Percentiles rank a stretch among this genome's conserved stretches.
phyloP scores from a whole-genome alignment of 352 stramenopile genomes.

The Phytophthora sansomeana region DNA sequence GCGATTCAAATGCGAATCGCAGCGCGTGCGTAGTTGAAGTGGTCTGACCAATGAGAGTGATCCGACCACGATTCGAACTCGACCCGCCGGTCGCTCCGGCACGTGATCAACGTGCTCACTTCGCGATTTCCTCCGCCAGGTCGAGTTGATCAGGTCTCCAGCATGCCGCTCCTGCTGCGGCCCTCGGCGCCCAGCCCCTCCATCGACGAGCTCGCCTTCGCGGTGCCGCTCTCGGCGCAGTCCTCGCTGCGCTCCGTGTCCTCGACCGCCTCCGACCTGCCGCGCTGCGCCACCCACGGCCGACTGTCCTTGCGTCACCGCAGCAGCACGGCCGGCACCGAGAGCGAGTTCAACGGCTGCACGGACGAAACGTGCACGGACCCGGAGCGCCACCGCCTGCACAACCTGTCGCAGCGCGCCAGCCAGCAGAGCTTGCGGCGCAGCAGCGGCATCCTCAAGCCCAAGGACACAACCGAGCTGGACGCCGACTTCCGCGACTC shows the following conservation, averaged over 20 bases:
- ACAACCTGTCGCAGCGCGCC: too few species aligned
- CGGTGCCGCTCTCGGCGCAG: constrained; percentile 40
- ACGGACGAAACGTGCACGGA: constrained; percentile 23
- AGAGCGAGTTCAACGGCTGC: constrained; percentile 31
- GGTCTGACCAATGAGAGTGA: constrained; percentile 14
- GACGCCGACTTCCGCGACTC: constrained; percentile 29
- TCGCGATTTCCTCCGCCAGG: constrained; percentile 31
- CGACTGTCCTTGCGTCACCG: constrained; percentile 45
- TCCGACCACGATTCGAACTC: too few species aligned
- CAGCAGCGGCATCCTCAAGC: constrained; percentile 20
- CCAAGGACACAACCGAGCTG: constrained; percentile 20
- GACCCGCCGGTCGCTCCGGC: too few species aligned
- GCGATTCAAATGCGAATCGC: constrained; percentile 28
- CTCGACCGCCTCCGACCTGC: constrained; percentile 28
- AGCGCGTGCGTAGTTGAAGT: constrained; percentile 25
- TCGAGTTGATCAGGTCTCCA: background rate
- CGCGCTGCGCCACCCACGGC: constrained; percentile 47
- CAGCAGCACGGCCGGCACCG: constrained; percentile 44
- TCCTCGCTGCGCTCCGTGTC: constrained; percentile 26
- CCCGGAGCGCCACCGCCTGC: constrained; percentile 21
- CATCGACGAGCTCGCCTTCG: constrained; percentile 76
- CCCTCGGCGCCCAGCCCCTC: constrained; percentile 70
- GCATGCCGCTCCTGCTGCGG: constrained; percentile 78
- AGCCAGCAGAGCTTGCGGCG: constrained; percentile 22
- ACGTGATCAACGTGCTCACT: constrained; percentile 27